Evolutionary conservation across 2,329 filamentous ascomycete genomes (phyloP).

Genomic region (Fusarium sp.): DNA sequence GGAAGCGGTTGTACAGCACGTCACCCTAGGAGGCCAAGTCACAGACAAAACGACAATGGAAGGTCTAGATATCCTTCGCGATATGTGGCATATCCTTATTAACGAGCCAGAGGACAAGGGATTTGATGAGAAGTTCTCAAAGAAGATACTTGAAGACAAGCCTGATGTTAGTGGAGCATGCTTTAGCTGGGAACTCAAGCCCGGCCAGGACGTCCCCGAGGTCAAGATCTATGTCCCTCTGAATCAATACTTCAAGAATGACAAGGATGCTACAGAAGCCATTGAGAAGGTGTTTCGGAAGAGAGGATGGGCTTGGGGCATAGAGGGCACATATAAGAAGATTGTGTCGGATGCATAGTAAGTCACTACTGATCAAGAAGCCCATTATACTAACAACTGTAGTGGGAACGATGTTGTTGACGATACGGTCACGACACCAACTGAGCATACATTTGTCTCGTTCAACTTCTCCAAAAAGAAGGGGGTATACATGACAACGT

Average conservation of each 20-base stretch:
- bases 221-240: conserved; percentile 45
- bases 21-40: conserved; percentile 39
- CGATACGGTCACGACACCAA: not conserved
- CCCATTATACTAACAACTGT: not conserved
- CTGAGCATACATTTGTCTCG: conserved; percentile 19
- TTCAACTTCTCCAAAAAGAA: conserved; percentile 27
- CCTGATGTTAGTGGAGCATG: conserved; percentile 36
- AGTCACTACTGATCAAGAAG: not conserved
- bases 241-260: conserved; percentile 35
- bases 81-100: conserved; percentile 43
- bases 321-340: conserved; percentile 17
- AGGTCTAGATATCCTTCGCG: conserved; percentile 34
- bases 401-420: conserved; percentile 14
- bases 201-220: conserved; percentile 35
- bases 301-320: conserved; percentile 25
- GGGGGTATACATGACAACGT: conserved; percentile 24
- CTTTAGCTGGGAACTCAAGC: conserved; percentile 43
- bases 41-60: conserved; percentile 33
- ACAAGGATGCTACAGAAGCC: conserved; percentile 11
- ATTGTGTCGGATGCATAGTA: conserved; percentile 21
- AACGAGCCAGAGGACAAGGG: conserved; percentile 35
- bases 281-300: conserved; percentile 26
- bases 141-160: conserved; percentile 14
- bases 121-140: conserved; percentile 12
- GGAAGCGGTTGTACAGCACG: conserved; percentile 37